A percentile compares a stretch with the other conserved stretches of the same genome.
Conservation (phyloP, 805 yeast genomes). For the Lipomyces orientalis region DNA sequence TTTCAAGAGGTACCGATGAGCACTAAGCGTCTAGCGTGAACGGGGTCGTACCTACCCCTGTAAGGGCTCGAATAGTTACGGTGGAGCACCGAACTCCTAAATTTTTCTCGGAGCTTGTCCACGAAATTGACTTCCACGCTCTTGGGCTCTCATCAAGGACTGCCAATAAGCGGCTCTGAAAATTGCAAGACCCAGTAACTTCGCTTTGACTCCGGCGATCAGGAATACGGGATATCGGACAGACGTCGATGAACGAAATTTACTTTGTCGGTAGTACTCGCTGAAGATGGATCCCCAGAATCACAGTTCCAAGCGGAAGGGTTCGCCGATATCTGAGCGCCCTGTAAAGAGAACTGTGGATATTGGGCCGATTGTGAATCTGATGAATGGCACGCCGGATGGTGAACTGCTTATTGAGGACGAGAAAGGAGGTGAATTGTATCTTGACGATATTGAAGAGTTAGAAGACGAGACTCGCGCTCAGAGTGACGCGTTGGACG, state of each 20-base stretch:
- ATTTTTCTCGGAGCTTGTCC: not conserved
- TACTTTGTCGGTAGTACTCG: not conserved
- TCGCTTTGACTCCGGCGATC: not conserved
- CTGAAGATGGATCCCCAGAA: slow-evolving; percentile 5
- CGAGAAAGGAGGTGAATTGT: not conserved
- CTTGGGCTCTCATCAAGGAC: not conserved
- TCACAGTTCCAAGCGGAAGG: slow-evolving; percentile 14
- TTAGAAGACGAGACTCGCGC: slow-evolving; percentile 6
- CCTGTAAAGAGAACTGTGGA: slow-evolving; percentile 15
- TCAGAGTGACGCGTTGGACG: slow-evolving; percentile 14
- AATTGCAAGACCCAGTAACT: not conserved
- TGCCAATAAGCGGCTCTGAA: not conserved
- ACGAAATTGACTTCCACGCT: not conserved
- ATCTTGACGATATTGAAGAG: slow-evolving; percentile 15
- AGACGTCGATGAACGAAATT: not conserved
- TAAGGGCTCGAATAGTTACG: not conserved
- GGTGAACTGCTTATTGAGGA: slow-evolving; percentile 9
- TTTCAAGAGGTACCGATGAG: not conserved
- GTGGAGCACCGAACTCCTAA: not conserved
- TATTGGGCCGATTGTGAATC: slow-evolving; percentile 6
- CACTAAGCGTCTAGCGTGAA: not conserved
- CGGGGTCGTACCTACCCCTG: not conserved
- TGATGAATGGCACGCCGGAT: slow-evolving; percentile 7
- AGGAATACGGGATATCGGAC: not conserved
- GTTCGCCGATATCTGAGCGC: slow-evolving; percentile 16